Base-by-base conservation (phyloP, 306 rosid genomes). In the Benincasa hispida region DNA sequence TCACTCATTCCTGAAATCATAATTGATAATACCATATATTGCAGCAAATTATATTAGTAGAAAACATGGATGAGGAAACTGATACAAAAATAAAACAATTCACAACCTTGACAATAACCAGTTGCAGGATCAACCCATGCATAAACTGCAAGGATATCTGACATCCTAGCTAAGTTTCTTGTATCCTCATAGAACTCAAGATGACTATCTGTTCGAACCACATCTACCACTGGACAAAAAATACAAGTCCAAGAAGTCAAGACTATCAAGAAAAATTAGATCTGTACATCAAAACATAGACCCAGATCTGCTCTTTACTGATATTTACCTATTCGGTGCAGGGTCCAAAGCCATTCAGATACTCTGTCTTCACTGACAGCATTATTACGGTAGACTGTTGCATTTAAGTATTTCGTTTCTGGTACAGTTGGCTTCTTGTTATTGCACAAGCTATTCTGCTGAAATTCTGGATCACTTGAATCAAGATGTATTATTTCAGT, bases 91-190 rank as follows among this genome's bases (percentile, higher is more conserved):
- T n/a, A 6, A 30, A 32, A 32, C 7, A 61, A 32, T 15, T 22
- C 80, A 84, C 80, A 81, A 93, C 97, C 98, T 93, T 93, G 97
- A 79, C 98, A 93, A 87, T 93, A 93, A 55, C 98, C 98, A 1
- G 97, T 93, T 51, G 91, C 89, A 75, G 98, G 98, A 87, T 93
- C 98, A 80, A 88, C 91, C 98, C 98, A 93, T 27, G 98, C 98
- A 83, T 91, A 91, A 78, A 91, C 97, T 78, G 98, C 98, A 79
- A 93, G 97, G 80, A 93, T 93, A 84, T 93, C 98, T 34, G 98
- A 93, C 98, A 93, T 93, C 86, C 98, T 91, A 74, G 98, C 98
- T 79, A 93, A 80, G 82, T 93, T 93, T 84, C 85, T 91, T 2
- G 86, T 77, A 82, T 93, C 92, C 87, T 88, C 96, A 0, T 87